These are phyloP conservation scores for Mortierella hygrophila DNA, from an alignment of 192 early-diverging fungal genomes.

Conservation along the genomic window DNA sequence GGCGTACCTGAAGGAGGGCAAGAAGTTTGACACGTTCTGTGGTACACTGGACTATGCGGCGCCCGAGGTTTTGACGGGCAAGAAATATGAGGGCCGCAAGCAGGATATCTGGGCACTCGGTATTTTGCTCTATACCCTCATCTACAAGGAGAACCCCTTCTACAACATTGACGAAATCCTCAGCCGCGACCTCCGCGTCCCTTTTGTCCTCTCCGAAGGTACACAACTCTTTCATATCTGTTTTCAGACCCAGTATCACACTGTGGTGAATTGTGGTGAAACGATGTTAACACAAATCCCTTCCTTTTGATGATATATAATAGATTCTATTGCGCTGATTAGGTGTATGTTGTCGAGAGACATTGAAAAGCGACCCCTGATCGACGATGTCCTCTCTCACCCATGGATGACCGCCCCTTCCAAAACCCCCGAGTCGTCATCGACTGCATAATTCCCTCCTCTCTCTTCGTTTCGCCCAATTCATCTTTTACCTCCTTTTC, in stretches of 20 bases:
- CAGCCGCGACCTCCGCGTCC: constrained; percentile 66
- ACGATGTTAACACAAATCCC: not conserved
- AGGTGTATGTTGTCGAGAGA: constrained; percentile 82
- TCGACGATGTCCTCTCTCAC: constrained; percentile 80
- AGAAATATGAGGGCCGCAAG: constrained; percentile 77
- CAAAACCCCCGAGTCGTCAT: constrained; percentile 12
- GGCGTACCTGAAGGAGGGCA: constrained; percentile 66
- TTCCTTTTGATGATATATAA: not conserved
- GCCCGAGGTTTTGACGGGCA: constrained; percentile 76
- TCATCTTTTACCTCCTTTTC: not conserved
- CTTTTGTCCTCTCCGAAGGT: constrained; percentile 69
- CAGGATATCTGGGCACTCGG: constrained; percentile 91
- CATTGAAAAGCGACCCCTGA: constrained; percentile 77
- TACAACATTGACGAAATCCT: constrained; percentile 77
- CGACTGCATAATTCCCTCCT: constrained; percentile 7
- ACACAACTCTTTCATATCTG: constrained; percentile 6
- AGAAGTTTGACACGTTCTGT: constrained; percentile 75
- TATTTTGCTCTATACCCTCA: constrained; percentile 79
- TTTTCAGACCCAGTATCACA: not conserved
- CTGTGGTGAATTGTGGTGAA: not conserved
- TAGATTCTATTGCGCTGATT: constrained; percentile 72
- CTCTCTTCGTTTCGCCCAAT: too few species aligned
- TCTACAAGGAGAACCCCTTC: constrained; percentile 81
- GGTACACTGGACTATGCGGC: constrained; percentile 85
- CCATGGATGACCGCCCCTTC: constrained; percentile 69